Conservation (phyloP, 257 asterid genomes). For the Rubia yunnanensis region DNA sequence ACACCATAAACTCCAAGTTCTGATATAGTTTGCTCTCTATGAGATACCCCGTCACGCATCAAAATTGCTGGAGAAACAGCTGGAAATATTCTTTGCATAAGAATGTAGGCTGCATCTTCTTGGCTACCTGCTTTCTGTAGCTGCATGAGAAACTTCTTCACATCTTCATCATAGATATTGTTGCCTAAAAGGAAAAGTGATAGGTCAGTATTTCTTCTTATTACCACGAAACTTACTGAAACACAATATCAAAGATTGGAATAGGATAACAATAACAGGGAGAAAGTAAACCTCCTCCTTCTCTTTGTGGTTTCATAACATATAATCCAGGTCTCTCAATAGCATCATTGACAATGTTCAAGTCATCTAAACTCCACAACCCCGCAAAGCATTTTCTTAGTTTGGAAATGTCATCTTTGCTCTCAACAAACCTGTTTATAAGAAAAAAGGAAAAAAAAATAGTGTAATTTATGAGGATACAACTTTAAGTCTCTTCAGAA, state of each 20-base stretch:
- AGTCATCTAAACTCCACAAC: conserved; percentile 82
- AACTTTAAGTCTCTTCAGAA: not conserved
- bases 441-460: no score
- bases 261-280: not conserved
- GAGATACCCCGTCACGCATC: conserved; percentile 65
- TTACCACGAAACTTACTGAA: not conserved
- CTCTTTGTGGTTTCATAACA: conserved; percentile 99
- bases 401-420: conserved; percentile 75
- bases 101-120: conserved; percentile 85
- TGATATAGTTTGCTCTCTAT: conserved; percentile 62
- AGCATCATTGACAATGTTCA: conserved; percentile 56
- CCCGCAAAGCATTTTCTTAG: conserved; percentile 93
- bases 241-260: not conserved
- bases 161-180: conserved; percentile 83
- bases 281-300: conserved; percentile 82
- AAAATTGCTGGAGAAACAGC: conserved; percentile 58
- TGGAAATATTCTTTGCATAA: conserved; percentile 96
- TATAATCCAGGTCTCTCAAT: conserved; percentile 65
- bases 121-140: conserved; percentile 57
- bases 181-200: conserved; percentile 42
- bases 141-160: conserved; percentile 49
- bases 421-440: conserved; percentile 68
- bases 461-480: not conserved
- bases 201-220: conserved; percentile 2
- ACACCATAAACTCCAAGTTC: conserved; percentile 81